Evolutionary conservation across 2,329 filamentous ascomycete genomes (phyloP), one percentile per base, ranked within the genome.

Genomic region (Bipolaris bicolor): DNA sequence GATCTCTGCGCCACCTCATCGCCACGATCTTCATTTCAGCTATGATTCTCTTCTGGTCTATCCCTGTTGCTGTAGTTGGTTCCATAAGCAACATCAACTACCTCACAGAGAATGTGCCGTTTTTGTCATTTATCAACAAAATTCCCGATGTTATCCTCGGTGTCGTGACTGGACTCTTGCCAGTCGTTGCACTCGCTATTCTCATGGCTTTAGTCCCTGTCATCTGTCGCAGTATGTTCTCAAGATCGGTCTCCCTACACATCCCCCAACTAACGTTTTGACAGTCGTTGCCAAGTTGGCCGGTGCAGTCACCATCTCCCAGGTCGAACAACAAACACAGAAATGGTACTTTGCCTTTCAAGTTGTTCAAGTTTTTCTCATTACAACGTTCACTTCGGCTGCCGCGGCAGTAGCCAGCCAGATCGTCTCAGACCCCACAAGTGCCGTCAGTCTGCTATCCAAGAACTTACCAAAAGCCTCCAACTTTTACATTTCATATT

Each of bases 401-500:
- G 92, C 92, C 3, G 86, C 91, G 1, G 84, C 88, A 11, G 73
- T 75, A 5, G 69, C 76, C 29, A 64, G 69, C 29, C 63, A 85
- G 10, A 87, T 96, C 40, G 80, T 88, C 20, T 22, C 86, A 0
- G 65, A 91, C 2, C 92, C 92, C 0, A 73, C 78, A 1, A 77
- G 75, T 0, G 86, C 85, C 9, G 85, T 91, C 0, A 78, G 73
- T 0, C 78, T 96, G 33, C 82, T 97, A 2, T 88, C 92, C 0
- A 69, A 81, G 16, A 90, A 91, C 58, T 81, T 99, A 5, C 95
- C 95, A 16, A 89, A 86, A 59, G 88, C 92, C 0, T 95, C 92
- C 64, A 98, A 96, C 79, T 95, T 98, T 76, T 99, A 97, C 78
- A 89, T 98, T 49, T 91, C 89, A 0, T 99, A 97, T 79, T 96